Base-by-base conservation (phyloP, 1,284 basidiomycete species). In the Tilletia horrida region DNA sequence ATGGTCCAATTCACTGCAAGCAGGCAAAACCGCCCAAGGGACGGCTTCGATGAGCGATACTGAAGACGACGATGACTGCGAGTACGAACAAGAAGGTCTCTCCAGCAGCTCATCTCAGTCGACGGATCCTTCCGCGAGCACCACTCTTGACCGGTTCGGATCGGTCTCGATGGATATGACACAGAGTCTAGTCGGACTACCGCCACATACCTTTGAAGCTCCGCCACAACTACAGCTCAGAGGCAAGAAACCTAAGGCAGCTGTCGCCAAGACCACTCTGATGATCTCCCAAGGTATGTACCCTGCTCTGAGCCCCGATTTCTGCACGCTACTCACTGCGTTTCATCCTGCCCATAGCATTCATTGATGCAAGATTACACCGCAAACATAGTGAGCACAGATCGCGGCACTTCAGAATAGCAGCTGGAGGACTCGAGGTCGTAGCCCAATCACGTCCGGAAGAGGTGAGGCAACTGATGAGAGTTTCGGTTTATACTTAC, bases 1-100 rank as follows among this genome's bases (percentile, higher is more conserved):
- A 23, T 74, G 72, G 62, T 63, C 67, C 64, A 65, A 50, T 70
- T 74, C 61, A 62, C 59, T 13, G 62, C 68, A 40, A 40, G 35
- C 35, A 40, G 6, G 35, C 29, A 68, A 69, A 65, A 70, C 69
- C n/a, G 68, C 61, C 1, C 61, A 55, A 16, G 66, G 72, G 18
- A 69, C 69, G 23, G 61, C 66, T 4, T 67, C 70, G 9, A 55
- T 72, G n/a, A 65, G 69, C 35, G 31, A 66, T 66, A 14, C 57
- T 73, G 50, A 67, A 63, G 66, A 65, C 1, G 69, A 72, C 29
- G 66, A 55, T 21, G 62, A 64, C 1, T 35, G 63, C 16, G 55
- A 16, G 14, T 65, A 65, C 8, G 63, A 66, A n/a, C 35, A 50
- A n/a, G 55, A 59, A 21, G 55, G 55, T 9, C 55, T 59, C 29